phyloP scores from a whole-genome alignment of 129 eudicot species.

The Escallonia herrerae region DNA sequence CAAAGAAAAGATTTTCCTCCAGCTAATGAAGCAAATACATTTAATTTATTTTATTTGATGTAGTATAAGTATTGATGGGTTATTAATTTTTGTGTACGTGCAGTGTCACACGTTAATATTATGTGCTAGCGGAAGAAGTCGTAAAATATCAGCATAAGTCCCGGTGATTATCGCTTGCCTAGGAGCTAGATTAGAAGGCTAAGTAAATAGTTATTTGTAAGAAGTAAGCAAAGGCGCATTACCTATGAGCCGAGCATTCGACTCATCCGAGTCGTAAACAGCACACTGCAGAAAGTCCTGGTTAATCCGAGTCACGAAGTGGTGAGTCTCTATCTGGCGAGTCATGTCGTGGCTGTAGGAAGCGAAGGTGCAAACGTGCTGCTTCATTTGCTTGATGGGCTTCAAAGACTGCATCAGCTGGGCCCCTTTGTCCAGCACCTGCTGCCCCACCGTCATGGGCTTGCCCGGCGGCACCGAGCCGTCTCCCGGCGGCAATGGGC shows the following conservation, averaged over 20 bases:
- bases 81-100: no score
- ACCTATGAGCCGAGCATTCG: slow-evolving; percentile 61
- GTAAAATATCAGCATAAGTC: no score
- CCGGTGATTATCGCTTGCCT: no score
- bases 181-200: no score
- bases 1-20: no score
- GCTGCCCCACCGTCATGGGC: slow-evolving; percentile 48
- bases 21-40: no score
- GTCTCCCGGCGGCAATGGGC: slow-evolving; percentile 53
- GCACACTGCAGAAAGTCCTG: slow-evolving; percentile 84
- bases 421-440: slow-evolving; percentile 66
- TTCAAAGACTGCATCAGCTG: slow-evolving; percentile 63
- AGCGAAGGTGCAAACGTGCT: slow-evolving; percentile 74
- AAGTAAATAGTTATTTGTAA: no score
- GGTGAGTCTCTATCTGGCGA: slow-evolving; percentile 85
- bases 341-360: slow-evolving; percentile 72
- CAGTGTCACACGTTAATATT: no score
- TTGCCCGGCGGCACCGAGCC: slow-evolving; percentile 76
- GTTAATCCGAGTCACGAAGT: slow-evolving; percentile 50
- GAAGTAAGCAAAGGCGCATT: neutral
- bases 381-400: slow-evolving; percentile 61
- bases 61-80: no score
- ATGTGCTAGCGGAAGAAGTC: no score
- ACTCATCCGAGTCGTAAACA: slow-evolving; percentile 61
- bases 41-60: no score